A percentile compares a stretch with the other conserved stretches of the same genome.
Evolutionary conservation across 2,329 filamentous ascomycete species (phyloP).

Genomic region (Leptographium radiaticola): DNA sequence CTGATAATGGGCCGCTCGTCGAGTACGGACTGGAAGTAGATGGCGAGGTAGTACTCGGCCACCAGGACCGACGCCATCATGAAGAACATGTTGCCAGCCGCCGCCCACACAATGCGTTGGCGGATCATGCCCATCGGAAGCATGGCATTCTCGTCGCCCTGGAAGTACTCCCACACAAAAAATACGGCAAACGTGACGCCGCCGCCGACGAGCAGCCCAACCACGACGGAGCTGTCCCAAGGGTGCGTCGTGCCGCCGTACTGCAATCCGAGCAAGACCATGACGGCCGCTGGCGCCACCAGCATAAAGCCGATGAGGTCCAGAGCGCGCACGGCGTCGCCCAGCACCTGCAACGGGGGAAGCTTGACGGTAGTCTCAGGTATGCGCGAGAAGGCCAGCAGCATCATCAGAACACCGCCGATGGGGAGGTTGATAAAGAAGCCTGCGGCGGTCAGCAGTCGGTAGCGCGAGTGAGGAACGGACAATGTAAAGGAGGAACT

Average conservation of each 20-base stretch:
- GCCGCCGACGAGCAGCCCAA: conserved; percentile 26
- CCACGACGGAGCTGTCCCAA: conserved; percentile 26
- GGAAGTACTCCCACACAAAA: conserved; percentile 12
- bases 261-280: conserved; percentile 30
- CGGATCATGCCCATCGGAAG: conserved; percentile 12
- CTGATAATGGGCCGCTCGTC: conserved; percentile 9
- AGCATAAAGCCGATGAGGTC: conserved; percentile 28
- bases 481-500: conserved; percentile 14
- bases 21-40: conserved; percentile 16
- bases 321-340: conserved; percentile 20
- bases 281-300: conserved; percentile 25
- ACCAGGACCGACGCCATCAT: conserved; percentile 19
- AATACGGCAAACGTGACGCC: conserved; percentile 8
- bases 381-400: conserved; percentile 19
- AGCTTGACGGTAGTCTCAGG: conserved; percentile 22
- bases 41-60: conserved; percentile 20
- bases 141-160: conserved; percentile 16
- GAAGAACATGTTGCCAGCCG: conserved; percentile 16
- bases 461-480: neutral
- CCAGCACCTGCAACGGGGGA: conserved; percentile 15
- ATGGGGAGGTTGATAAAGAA: conserved; percentile 27
- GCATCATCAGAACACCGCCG: conserved; percentile 20
- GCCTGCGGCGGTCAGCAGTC: neutral
- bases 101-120: conserved; percentile 8
- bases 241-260: conserved; percentile 25